Evolutionary conservation across 306 rosid genomes (phyloP), one percentile per base, ranked within the genome.

Genomic region (Begonia peltatifolia): DNA sequence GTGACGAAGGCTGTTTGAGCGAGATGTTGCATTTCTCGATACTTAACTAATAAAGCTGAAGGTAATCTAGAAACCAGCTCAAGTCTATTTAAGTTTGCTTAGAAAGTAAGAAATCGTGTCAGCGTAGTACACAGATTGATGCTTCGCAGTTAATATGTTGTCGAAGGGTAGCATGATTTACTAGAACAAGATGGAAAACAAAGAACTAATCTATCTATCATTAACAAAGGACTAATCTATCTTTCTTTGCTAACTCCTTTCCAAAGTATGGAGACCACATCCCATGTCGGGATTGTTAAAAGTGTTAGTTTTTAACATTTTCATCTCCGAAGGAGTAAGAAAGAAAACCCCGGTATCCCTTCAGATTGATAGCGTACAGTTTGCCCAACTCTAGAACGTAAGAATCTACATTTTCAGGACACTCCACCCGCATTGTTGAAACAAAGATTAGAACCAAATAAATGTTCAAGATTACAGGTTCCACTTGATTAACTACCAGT

Each of bases 311-410:
- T 10, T 94, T 50, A 85, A 79, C 94, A 90, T 85, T 68, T 72
- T 74, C 52, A 42, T 71, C 69, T 90, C 94, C 16, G 94, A 85
- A 17, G 97, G 92, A 74, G 62, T 53, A 55, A 90, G 50, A 79
- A 90, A 85, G 58, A 90, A 68, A 62, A 85, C 79, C 63, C 64
- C 18, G n/a, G n/a, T n/a, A n/a, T 71, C 68, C 97, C 97, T 60
- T 53, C 70, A 61, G 94, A 82, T 20, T 74, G 70, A 62, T 80
- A 80, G 25, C 92, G 95, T 47, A 94, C 97, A 55, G 97, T 90
- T 46, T 95, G 94, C 6, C 97, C 97, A 72, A 85, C 97, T 80
- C 95, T 79, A 85, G 95, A 63, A 90, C 83, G 75, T 90, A 90
- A 47, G 94, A 63, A 57, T 79, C 87, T 50, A 80, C 89, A 69